Conservation (phyloP, 148 eudicot species). For the Persicaria tinctoria region DNA sequence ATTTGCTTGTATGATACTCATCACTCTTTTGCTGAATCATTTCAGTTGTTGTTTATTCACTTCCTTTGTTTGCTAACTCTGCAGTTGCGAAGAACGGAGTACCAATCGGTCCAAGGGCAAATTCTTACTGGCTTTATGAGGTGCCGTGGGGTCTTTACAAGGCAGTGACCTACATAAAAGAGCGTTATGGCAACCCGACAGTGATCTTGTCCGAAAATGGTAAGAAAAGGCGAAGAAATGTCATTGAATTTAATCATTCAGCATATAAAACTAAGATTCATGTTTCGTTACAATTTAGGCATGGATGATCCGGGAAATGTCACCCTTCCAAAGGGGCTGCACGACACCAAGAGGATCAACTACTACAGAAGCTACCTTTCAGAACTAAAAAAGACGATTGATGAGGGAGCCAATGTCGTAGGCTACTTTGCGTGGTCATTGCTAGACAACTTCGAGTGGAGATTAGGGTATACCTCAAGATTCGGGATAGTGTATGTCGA, state of each 20-base stretch:
- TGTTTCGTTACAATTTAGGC: constrained; percentile 35
- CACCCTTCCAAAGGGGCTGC: constrained; percentile 45
- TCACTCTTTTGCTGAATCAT: not conserved
- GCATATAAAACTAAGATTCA: not conserved
- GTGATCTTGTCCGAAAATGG: constrained; percentile 85
- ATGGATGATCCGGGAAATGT: constrained; percentile 87
- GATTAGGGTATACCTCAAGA: constrained; percentile 79
- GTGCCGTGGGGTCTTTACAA: constrained; percentile 92
- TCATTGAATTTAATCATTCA: too few species aligned
- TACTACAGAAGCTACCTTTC: constrained; percentile 61
- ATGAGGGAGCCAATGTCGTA: constrained; percentile 71
- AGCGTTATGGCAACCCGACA: constrained; percentile 71
- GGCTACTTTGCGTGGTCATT: constrained; percentile 98
- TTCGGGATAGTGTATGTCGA: constrained; percentile 90
- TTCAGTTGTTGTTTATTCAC: not conserved
- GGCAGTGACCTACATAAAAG: constrained; percentile 71
- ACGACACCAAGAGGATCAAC: constrained; percentile 58
- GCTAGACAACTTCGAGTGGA: constrained; percentile 92
- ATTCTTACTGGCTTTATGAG: constrained; percentile 73
- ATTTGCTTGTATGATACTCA: constrained; percentile 56
- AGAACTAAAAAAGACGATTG: constrained; percentile 52
- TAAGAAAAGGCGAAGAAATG: constrained; percentile 13
- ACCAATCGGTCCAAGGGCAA: constrained; percentile 76
- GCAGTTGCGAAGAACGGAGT: constrained; percentile 62
- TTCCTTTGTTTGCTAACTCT: constrained; percentile 4